Percentiles rank a stretch among this genome's conserved stretches.
Conservation (phyloP, 495 filamentous ascomycete species). For the Xylaria curta region DNA sequence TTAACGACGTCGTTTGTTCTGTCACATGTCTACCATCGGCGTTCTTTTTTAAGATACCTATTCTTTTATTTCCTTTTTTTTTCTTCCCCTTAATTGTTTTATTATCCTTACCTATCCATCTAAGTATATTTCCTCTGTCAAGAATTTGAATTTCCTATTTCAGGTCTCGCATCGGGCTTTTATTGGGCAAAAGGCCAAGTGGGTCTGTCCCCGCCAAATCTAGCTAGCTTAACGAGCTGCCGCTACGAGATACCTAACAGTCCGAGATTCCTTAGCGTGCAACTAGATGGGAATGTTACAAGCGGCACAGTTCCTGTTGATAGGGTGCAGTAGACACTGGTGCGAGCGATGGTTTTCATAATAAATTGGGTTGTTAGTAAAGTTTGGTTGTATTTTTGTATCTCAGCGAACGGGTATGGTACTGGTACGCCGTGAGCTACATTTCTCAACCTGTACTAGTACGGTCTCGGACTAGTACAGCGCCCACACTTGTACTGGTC, state of each 20-base stretch:
- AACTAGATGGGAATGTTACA: not conserved
- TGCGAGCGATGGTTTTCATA: conserved; percentile 1
- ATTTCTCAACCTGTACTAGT: too few species aligned
- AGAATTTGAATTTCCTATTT: conserved; percentile 6
- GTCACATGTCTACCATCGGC: too few species aligned
- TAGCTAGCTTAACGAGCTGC: not conserved
- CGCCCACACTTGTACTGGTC: too few species aligned
- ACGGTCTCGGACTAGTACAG: too few species aligned
- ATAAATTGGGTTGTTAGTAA: not conserved
- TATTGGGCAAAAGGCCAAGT: not conserved
- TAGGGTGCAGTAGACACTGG: not conserved
- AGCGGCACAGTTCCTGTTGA: not conserved
- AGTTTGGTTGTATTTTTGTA: not conserved
- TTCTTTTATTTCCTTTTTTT: too few species aligned
- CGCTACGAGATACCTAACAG: conserved; percentile 10
- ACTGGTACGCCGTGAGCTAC: too few species aligned
- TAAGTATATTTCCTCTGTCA: too few species aligned
- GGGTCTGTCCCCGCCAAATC: not conserved
- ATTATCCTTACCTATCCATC: too few species aligned
- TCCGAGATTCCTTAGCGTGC: conserved; percentile 1
- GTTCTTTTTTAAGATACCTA: too few species aligned
- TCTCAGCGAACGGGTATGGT: not conserved
- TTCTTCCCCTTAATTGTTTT: too few species aligned
- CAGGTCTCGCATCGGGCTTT: not conserved
- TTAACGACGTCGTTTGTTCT: too few species aligned